These are phyloP conservation scores for Eutypa lata DNA, from an alignment of 2,329 filamentous ascomycete genomes.

Conservation along the genomic window DNA sequence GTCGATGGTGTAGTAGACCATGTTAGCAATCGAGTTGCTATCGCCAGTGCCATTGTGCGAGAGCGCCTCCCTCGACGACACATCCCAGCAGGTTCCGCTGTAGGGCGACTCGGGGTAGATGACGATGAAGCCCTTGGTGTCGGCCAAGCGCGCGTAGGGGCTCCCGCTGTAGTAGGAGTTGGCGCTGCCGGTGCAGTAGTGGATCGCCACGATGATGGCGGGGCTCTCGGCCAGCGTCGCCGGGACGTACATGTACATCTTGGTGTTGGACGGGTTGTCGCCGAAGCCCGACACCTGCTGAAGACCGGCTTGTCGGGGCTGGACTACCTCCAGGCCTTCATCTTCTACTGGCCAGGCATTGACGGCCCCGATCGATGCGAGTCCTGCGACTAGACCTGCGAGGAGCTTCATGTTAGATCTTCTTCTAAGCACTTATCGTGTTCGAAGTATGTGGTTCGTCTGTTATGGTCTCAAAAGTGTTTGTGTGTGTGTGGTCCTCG, in stretches of 20 bases:
- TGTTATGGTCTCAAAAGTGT: too few species aligned
- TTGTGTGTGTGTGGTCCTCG: too few species aligned
- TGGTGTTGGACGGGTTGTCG: conserved; percentile 36
- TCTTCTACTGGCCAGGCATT: neutral
- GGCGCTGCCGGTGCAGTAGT: conserved; percentile 53
- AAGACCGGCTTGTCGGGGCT: conserved; percentile 2
- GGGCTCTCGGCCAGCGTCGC: conserved; percentile 36
- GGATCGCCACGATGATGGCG: conserved; percentile 47
- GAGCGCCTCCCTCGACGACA: conserved; percentile 42
- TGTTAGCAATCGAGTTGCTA: conserved; percentile 54
- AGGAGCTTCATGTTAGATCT: neutral
- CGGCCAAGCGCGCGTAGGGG: conserved; percentile 42
- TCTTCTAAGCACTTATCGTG: neutral
- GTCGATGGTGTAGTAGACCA: conserved; percentile 53
- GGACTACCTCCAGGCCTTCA: neutral
- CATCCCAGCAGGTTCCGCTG: conserved; percentile 50
- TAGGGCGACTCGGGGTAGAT: conserved; percentile 55
- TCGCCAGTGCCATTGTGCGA: conserved; percentile 56
- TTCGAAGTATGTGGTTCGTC: too few species aligned
- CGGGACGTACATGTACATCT: conserved; percentile 44
- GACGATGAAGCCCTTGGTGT: conserved; percentile 41
- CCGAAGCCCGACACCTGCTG: conserved; percentile 25
- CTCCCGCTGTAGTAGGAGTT: conserved; percentile 44
- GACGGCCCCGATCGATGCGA: neutral
- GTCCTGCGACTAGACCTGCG: neutral